These are phyloP conservation scores for Paecilomyces fulvus DNA, from an alignment of 2,329 filamentous ascomycete species.

Conservation along the genomic window DNA sequence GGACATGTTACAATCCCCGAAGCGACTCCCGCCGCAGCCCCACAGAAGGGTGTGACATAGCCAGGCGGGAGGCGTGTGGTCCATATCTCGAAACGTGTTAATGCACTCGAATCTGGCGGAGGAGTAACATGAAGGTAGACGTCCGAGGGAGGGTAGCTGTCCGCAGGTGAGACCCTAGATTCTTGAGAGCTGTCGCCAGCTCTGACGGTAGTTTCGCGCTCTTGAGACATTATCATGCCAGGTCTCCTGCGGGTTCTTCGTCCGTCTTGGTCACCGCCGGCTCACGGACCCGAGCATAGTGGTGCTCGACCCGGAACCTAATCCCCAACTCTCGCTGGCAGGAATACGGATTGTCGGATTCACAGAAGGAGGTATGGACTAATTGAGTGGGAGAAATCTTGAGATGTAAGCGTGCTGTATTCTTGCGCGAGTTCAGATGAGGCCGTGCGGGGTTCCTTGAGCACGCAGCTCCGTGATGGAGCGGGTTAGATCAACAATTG, in stretches of 20 bases:
- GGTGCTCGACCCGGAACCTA: conserved; percentile 34
- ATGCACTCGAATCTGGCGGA: conserved; percentile 21
- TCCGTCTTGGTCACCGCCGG: conserved; percentile 33
- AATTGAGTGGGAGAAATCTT: background rate
- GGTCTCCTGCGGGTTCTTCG: conserved; percentile 28
- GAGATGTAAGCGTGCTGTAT: background rate
- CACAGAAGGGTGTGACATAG: conserved; percentile 71
- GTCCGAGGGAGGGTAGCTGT: conserved; percentile 14
- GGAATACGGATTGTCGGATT: background rate
- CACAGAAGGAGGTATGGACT: background rate
- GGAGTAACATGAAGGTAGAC: conserved; percentile 19
- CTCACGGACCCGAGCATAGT: conserved; percentile 34
- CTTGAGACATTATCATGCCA: conserved; percentile 37
- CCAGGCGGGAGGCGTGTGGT: conserved; percentile 44
- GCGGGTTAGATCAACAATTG: conserved; percentile 16
- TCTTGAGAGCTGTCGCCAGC: conserved; percentile 18
- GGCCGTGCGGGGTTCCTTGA: conserved; percentile 17
- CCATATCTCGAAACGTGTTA: conserved; percentile 32
- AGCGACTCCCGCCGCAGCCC: conserved; percentile 81
- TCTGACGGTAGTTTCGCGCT: conserved; percentile 31
- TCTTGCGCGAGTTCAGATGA: conserved; percentile 5
- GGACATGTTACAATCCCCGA: conserved; percentile 94
- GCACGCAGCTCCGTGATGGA: conserved; percentile 20
- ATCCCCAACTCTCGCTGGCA: conserved; percentile 11
- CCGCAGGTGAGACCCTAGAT: conserved; percentile 6